phyloP scores from a whole-genome alignment of 2,329 filamentous ascomycete species.

The Diaporthe batatas region DNA sequence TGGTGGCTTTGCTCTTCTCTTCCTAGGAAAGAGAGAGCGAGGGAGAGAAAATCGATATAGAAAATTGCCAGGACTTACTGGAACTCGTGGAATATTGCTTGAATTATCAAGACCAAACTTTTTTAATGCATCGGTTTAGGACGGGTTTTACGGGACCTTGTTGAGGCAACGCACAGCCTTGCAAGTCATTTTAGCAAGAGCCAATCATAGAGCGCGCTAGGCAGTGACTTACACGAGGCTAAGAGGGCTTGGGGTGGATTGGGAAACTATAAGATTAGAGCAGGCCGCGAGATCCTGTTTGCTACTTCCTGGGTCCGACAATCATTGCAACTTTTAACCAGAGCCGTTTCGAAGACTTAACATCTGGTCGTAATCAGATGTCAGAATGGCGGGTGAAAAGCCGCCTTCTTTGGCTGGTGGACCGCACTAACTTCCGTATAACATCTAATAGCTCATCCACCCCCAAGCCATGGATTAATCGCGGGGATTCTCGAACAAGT shows the following conservation, averaged over 20 bases:
- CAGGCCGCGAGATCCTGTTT: neutral
- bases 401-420: neutral
- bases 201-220: slow-evolving; percentile 1
- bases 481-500: too few relatives aligned
- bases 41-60: neutral
- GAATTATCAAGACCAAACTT: neutral
- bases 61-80: neutral
- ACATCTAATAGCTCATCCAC: neutral
- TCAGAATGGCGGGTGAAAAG: neutral
- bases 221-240: slow-evolving; percentile 15
- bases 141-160: neutral
- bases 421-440: too few relatives aligned
- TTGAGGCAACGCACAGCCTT: neutral
- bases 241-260: neutral
- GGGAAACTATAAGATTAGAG: neutral
- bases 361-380: too few relatives aligned
- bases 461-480: neutral
- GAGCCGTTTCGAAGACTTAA: too few relatives aligned
- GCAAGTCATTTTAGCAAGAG: neutral
- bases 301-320: neutral
- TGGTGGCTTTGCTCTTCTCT: neutral
- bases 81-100: neutral
- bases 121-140: neutral
- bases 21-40: neutral
- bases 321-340: too few relatives aligned